phyloP scores from a whole-genome alignment of 1,284 basidiomycete genomes.

The Cryptococcus wingfieldii region DNA sequence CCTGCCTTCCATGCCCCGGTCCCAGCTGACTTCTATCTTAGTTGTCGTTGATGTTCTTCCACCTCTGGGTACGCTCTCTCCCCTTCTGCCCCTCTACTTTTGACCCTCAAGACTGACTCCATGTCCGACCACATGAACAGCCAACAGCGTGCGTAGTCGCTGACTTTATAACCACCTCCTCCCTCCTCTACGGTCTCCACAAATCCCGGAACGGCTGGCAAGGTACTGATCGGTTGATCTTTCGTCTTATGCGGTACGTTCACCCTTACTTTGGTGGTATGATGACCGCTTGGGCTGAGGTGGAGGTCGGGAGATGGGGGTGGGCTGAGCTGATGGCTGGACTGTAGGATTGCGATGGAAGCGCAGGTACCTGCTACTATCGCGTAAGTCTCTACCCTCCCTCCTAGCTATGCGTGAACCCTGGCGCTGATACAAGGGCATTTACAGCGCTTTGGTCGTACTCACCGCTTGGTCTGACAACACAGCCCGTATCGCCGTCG shows the following conservation, averaged over 20 bases:
- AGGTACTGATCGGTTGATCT: constrained; percentile 11
- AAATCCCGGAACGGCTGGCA: constrained; percentile 9
- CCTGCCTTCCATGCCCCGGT: too few species aligned
- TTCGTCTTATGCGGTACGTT: constrained; percentile 10
- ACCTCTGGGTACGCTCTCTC: constrained; percentile 16
- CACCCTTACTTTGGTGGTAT: neutral
- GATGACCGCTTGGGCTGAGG: too few species aligned
- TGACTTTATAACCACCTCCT: constrained; percentile 11
- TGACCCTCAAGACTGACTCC: too few species aligned
- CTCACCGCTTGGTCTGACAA: neutral
- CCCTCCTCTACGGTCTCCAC: constrained; percentile 13
- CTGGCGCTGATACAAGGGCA: neutral
- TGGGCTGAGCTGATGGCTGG: neutral
- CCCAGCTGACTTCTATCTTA: too few species aligned
- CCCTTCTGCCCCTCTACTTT: too few species aligned
- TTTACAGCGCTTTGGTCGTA: neutral
- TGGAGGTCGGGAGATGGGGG: neutral
- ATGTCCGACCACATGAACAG: too few species aligned
- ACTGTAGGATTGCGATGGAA: constrained; percentile 9
- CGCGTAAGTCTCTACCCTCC: constrained; percentile 1
- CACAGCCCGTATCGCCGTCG: neutral
- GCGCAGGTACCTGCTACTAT: constrained; percentile 15
- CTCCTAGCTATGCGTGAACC: neutral
- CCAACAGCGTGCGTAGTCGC: constrained; percentile 14
- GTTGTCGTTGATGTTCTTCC: constrained; percentile 12